Evolutionary conservation across 306 rosid species (phyloP).

Genomic region (Quercus wislizeni): DNA sequence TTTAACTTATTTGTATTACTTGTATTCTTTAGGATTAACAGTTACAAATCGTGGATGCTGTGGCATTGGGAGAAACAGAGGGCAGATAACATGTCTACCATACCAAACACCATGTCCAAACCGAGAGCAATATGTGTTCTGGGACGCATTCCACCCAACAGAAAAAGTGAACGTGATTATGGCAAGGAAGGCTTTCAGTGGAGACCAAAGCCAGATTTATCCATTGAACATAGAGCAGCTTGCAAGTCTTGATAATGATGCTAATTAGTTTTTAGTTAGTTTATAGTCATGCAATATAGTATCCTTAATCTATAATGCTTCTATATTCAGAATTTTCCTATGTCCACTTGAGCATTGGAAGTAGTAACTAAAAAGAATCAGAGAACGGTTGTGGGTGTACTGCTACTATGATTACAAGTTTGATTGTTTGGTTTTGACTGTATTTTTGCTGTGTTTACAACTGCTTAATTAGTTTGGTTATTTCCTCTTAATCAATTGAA

Average conservation of each 20-base stretch:
- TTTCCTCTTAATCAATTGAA: neutral
- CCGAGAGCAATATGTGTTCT: slow-evolving; percentile 64
- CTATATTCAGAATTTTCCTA: neutral
- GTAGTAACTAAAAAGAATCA: neutral
- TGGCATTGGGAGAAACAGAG: slow-evolving; percentile 85
- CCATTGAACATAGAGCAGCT: slow-evolving; percentile 71
- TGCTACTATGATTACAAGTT: neutral
- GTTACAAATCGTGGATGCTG: slow-evolving; percentile 75
- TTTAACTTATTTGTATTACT: no score
- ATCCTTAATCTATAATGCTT: neutral
- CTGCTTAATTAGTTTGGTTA: neutral
- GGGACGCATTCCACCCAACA: slow-evolving; percentile 98
- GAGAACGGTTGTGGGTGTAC: neutral
- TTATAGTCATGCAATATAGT: neutral
- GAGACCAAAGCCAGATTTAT: slow-evolving; percentile 42
- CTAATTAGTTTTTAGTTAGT: neutral
- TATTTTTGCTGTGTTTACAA: neutral
- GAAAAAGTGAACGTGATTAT: slow-evolving; percentile 69
- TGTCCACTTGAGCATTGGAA: neutral
- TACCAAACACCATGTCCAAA: slow-evolving; percentile 71
- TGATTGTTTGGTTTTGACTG: neutral
- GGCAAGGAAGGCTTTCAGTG: slow-evolving; percentile 67
- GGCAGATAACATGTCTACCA: slow-evolving; percentile 89
- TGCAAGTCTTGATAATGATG: slow-evolving; percentile 44
- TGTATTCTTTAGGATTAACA: slow-evolving; percentile 42